These are phyloP conservation scores for Gracilaria gracilis DNA, from an alignment of 23 red algal genomes.

Conservation along the genomic window DNA sequence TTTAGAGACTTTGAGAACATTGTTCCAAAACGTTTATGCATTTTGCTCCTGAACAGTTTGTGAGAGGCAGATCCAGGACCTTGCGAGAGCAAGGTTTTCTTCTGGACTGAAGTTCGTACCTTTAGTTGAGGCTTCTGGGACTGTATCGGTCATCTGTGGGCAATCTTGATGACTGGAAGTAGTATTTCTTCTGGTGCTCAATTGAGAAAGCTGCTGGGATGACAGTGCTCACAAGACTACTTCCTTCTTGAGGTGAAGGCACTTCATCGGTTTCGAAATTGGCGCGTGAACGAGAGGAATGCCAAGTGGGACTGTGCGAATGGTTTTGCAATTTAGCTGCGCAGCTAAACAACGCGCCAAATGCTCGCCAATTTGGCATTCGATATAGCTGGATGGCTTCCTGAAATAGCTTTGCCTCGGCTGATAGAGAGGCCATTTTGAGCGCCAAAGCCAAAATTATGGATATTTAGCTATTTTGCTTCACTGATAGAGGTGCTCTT, in stretches of 20 bases:
- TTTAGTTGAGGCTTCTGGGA: too few relatives aligned
- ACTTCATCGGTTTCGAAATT: not conserved
- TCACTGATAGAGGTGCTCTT: too few relatives aligned
- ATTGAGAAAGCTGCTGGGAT: too few relatives aligned
- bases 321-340: not conserved
- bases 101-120: constrained; percentile 4
- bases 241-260: too few relatives aligned
- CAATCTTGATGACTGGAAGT: too few relatives aligned
- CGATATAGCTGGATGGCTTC: not conserved
- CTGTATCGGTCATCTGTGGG: too few relatives aligned
- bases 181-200: too few relatives aligned
- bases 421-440: too few relatives aligned
- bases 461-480: too few relatives aligned
- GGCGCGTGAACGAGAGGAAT: not conserved
- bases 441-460: too few relatives aligned
- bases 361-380: not conserved
- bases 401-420: not conserved
- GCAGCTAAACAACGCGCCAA: not conserved
- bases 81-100: constrained; percentile 18
- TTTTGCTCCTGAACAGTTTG: constrained; percentile 11
- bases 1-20: not conserved
- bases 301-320: not conserved
- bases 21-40: constrained; percentile 12
- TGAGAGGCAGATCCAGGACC: not conserved
- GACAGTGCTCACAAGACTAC: not conserved